Base-by-base conservation (phyloP, 2,329 filamentous ascomycete species). In the Neofusicoccum kwambonambiense region DNA sequence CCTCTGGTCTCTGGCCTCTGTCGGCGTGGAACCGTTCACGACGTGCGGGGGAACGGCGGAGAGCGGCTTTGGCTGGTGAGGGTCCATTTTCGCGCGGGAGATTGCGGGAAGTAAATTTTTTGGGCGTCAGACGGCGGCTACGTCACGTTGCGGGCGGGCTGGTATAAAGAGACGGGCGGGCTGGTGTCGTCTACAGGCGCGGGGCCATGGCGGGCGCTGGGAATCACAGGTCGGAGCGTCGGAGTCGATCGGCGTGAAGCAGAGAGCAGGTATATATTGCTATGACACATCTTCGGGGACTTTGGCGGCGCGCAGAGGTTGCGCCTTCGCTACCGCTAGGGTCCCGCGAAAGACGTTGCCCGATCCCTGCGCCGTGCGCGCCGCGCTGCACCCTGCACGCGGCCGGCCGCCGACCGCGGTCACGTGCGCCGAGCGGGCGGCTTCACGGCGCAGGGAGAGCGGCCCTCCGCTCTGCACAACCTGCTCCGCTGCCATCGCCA, bases 1-100 rank as follows among this genome's bases (percentile, higher is more conserved):
- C 69, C 76, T 76, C 62, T 73, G 73, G 68, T 82, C 79, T 67
- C 82, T 79, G 49, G 79, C 79, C 71, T 83, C 78, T 15, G 79
- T 78, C 11, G 80, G 77, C 39, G 86, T 80, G 62, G 80, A 82
- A 61, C 84, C 85, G 73, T 88, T 87, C 56, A 83, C 70, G 65
- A 88, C 77, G 74, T 87, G 82, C 57, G 84, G 80, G 34, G 86
- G 85, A 35, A 87, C 77, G 11, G 84, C 83, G 47, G 83, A 81
- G 68, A 76, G 81, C 62, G 80, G 83, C 75, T 81, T 80, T 67
- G 74, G 74, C 44, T 77, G 77, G 67, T 78, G 78, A 66, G 79
- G 76, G 68, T 82, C 79, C 83, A 85, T 85, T 63, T 15, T 45
- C 13, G 60, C 39, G 52, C 56, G 56, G 56, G 56, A 60, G 56